Percentiles rank a stretch among this genome's conserved stretches.
Conservation (phyloP, 768 basidiomycete genomes). For the Tulasnella sp. region DNA sequence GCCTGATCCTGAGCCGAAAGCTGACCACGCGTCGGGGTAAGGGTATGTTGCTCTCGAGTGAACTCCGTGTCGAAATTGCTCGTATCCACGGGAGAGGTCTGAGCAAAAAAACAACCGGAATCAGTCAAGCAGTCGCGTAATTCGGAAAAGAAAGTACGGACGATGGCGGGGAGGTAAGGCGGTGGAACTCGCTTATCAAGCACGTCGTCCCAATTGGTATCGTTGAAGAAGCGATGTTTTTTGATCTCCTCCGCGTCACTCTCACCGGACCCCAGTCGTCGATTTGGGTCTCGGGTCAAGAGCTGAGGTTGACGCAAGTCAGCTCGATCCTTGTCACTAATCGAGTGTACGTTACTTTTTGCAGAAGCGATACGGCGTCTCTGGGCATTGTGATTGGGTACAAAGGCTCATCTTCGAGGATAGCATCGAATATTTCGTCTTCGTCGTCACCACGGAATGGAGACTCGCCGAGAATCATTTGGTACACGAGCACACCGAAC, state of each 20-base stretch:
- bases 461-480: slow-evolving; percentile 98
- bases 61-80: slow-evolving; percentile 96
- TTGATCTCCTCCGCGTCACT: slow-evolving; percentile 97
- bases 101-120: slow-evolving; percentile 17
- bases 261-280: slow-evolving; percentile 86
- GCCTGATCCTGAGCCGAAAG: slow-evolving; percentile 84
- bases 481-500: slow-evolving; percentile 96
- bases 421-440: slow-evolving; percentile 99
- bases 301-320: slow-evolving; percentile 49
- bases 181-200: slow-evolving; percentile 94
- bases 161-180: slow-evolving; percentile 95
- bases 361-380: slow-evolving; percentile 91
- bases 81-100: slow-evolving; percentile 37
- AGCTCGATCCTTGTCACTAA: not conserved
- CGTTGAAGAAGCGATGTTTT: slow-evolving; percentile 96
- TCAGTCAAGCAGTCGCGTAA: slow-evolving; percentile 21
- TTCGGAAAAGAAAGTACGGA: slow-evolving; percentile 43
- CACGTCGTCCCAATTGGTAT: slow-evolving; percentile 94
- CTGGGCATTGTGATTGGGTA: slow-evolving; percentile 99
- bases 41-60: slow-evolving; percentile 90
- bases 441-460: slow-evolving; percentile 99
- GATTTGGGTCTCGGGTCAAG: slow-evolving; percentile 83
- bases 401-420: slow-evolving; percentile 94
- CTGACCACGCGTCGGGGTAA: slow-evolving; percentile 96
- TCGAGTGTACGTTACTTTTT: slow-evolving; percentile 59